Conservation (phyloP, 179 eudicot genomes). For the Patellifolia procumbens region DNA sequence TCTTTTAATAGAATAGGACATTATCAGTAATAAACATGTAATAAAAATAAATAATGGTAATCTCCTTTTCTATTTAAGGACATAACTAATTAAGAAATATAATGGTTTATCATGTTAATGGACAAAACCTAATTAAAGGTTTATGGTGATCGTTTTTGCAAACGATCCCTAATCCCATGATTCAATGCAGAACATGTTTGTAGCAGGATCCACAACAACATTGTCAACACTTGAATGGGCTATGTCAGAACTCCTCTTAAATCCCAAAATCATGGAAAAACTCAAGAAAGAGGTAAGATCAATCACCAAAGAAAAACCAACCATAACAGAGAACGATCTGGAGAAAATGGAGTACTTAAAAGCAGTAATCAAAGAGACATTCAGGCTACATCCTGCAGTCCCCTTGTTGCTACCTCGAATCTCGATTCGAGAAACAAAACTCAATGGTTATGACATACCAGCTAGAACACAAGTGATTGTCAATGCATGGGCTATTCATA, state of each 20-base stretch:
- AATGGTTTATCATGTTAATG: no score
- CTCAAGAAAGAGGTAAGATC: constrained; percentile 41
- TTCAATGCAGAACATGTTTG: not conserved
- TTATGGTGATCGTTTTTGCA: no score
- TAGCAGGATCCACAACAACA: constrained; percentile 7
- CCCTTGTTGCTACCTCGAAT: constrained; percentile 35
- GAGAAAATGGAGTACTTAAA: constrained; percentile 46
- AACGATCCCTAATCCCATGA: not conserved
- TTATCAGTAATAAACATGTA: no score
- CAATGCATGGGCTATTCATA: constrained; percentile 22
- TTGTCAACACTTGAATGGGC: constrained; percentile 46
- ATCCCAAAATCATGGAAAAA: constrained; percentile 37
- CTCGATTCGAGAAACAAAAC: not conserved
- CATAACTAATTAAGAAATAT: no score
- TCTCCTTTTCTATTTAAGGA: no score
- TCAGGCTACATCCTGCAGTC: constrained; percentile 49
- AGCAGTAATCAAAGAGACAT: constrained; percentile 48
- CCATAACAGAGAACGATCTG: constrained; percentile 39
- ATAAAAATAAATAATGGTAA: no score
- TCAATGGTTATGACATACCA: constrained; percentile 5
- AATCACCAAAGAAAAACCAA: constrained; percentile 16
- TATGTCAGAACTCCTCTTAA: constrained; percentile 52
- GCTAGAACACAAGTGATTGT: constrained; percentile 17
- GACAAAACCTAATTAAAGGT: no score
- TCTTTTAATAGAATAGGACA: no score